Conservation (phyloP, 2,329 filamentous ascomycete genomes). For the Xylaria arbuscula region DNA sequence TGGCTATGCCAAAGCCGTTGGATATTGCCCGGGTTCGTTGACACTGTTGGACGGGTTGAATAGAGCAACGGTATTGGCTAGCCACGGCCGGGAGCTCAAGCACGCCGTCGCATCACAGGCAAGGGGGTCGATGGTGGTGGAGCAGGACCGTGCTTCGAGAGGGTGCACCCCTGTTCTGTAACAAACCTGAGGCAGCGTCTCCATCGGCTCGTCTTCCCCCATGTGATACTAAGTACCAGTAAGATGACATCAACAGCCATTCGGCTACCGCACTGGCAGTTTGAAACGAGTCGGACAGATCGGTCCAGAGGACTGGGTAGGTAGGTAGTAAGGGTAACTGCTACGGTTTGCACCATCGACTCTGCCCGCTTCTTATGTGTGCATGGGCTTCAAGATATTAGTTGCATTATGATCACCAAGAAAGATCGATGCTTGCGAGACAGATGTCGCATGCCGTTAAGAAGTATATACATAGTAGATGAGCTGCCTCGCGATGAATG, state of each 20-base stretch:
- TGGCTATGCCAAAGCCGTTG: slow-evolving; percentile 15
- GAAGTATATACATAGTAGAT: background rate
- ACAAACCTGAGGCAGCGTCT: slow-evolving; percentile 47
- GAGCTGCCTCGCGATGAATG: slow-evolving; percentile 6
- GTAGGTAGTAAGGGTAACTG: background rate
- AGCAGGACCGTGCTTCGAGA: slow-evolving; percentile 29
- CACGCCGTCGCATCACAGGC: slow-evolving; percentile 20
- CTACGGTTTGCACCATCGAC: background rate
- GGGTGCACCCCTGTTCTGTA: slow-evolving; percentile 45
- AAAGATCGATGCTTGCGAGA: background rate
- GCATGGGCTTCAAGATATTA: background rate
- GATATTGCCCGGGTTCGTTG: slow-evolving; percentile 10
- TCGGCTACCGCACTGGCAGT: background rate
- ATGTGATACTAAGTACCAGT: too few species aligned
- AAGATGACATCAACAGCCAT: slow-evolving; percentile 21
- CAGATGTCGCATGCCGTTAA: background rate
- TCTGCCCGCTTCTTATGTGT: background rate
- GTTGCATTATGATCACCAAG: background rate
- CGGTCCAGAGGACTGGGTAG: background rate
- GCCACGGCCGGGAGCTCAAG: slow-evolving; percentile 22
- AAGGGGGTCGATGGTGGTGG: slow-evolving; percentile 42
- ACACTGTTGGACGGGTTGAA: slow-evolving; percentile 12
- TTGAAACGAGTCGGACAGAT: background rate
- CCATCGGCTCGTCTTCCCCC: slow-evolving; percentile 21
- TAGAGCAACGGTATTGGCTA: slow-evolving; percentile 28